Evolutionary conservation across 2,329 filamentous ascomycete genomes (phyloP), one percentile per base, ranked within the genome.

Genomic region (Aspergillus quadrilineatus): DNA sequence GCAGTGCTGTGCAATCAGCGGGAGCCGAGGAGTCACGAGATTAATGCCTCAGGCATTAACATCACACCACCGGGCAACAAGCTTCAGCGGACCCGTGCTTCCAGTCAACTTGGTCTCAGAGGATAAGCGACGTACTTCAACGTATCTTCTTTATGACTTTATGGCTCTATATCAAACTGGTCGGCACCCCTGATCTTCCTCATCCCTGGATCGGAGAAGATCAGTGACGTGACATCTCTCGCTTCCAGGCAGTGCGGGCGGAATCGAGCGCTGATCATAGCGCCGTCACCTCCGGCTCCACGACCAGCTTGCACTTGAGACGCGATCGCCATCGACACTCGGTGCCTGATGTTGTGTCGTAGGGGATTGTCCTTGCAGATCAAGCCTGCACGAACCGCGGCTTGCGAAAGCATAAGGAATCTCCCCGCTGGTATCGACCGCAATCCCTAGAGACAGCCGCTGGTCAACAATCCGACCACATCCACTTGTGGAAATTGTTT

Each of bases 11-110:
- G 28, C 32, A 42, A 22, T 43, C 22, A 29, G 15, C 10, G 14
- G 46, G 26, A 54, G 56, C 56, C 54, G 55, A 44, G 56, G 59
- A 59, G 59, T 63, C 60, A 63, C 60, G 60, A 55, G 60, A 14
- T 32, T 2, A 5, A 2, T 37, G 57, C 57, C 59, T 61, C 47
- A 61, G 59, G 59, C 55, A 53, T 10, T 8, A 9, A 15, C 5
- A 22, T 53, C 50, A 47, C 34, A 53, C 50, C 32, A 36, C 42
- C 50, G 32, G 50, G 41, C 50, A 46, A 52, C 41, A 32, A 50
- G 32, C 7, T 22, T 22, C 9, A 50, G 29, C 8, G 15, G 12
- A 41, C 14, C 32, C 37, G n/a, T 14, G 14, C 12, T 41, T 41
- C 37, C 22, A 22, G 22, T 22, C 22, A 22, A 22, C 22, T 22